Evolutionary conservation across 495 filamentous ascomycete species (phyloP).

Genomic region (Penicillium paxilli): DNA sequence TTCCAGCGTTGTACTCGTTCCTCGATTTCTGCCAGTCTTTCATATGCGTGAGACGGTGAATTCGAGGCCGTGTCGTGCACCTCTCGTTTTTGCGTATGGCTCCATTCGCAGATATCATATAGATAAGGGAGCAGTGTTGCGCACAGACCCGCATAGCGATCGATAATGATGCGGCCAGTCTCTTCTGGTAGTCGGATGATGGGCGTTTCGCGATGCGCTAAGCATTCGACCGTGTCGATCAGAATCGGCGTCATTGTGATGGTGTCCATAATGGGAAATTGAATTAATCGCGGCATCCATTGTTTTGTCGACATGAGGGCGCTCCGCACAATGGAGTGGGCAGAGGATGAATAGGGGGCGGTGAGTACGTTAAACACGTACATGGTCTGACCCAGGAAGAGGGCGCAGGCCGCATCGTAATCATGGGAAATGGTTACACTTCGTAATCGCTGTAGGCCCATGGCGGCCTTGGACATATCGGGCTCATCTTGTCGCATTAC

Average conservation of each 20-base stretch:
- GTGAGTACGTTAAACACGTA: slow-evolving; percentile 32
- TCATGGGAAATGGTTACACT: slow-evolving; percentile 20
- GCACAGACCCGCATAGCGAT: slow-evolving; percentile 34
- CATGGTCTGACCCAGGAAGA: slow-evolving; percentile 31
- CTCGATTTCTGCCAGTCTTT: slow-evolving; percentile 25
- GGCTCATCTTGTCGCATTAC: slow-evolving; percentile 21
- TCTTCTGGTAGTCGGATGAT: slow-evolving; percentile 24
- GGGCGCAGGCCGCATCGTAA: slow-evolving; percentile 25
- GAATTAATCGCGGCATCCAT: slow-evolving; percentile 28
- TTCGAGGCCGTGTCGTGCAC: slow-evolving; percentile 2
- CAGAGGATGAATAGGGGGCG: slow-evolving; percentile 23
- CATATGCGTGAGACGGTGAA: slow-evolving; percentile 6
- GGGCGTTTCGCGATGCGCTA: slow-evolving; percentile 32
- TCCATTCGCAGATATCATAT: slow-evolving; percentile 34
- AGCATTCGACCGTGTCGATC: slow-evolving; percentile 33
- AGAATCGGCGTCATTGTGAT: slow-evolving; percentile 32
- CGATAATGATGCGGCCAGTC: slow-evolving; percentile 27
- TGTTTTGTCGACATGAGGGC: slow-evolving; percentile 27
- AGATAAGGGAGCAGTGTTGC: slow-evolving; percentile 29
- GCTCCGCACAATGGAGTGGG: slow-evolving; percentile 28
- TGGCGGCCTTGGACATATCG: slow-evolving; percentile 25
- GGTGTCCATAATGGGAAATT: slow-evolving; percentile 26
- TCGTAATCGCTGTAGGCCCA: slow-evolving; percentile 24
- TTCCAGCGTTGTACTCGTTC: slow-evolving; percentile 23
- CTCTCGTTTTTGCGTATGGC: slow-evolving; percentile 19